phyloP scores from a whole-genome alignment of 164 flowering plant genomes.

The Vitis amurensis region DNA sequence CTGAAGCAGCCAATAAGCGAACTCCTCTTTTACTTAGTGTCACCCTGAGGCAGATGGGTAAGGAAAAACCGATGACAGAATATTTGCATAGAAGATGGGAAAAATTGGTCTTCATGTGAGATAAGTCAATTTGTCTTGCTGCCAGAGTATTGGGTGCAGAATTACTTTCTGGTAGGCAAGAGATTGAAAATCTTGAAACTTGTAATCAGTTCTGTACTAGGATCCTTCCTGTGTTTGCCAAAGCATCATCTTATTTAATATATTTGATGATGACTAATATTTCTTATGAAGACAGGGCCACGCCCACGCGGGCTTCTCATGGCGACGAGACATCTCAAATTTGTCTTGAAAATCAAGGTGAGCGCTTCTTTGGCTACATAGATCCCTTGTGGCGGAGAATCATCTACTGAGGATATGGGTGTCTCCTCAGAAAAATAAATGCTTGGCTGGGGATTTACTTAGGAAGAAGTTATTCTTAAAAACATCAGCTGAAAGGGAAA shows the following conservation, averaged over 20 bases:
- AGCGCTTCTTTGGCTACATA: too few species aligned
- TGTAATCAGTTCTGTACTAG: not conserved
- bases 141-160: not conserved
- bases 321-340: too few species aligned
- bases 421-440: not conserved
- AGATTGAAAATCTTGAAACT: not conserved
- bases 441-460: not conserved
- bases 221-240: not conserved
- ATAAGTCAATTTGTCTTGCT: not conserved
- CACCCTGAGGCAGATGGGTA: not conserved
- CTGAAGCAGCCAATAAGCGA: not conserved
- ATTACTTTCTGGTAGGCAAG: not conserved
- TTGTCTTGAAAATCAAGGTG: too few species aligned
- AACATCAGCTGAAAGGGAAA: not conserved
- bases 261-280: not conserved
- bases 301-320: too few species aligned
- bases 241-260: not conserved
- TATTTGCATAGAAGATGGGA: not conserved
- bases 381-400: not conserved
- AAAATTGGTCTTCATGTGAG: not conserved
- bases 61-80: not conserved
- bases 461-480: not conserved
- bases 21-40: not conserved
- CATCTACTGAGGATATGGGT: not conserved
- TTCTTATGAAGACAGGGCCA: too few species aligned